Evolutionary conservation across 2,329 filamentous ascomycete species (phyloP), one percentile per base, ranked within the genome.

Genomic region (Sclerotinia trifoliorum): DNA sequence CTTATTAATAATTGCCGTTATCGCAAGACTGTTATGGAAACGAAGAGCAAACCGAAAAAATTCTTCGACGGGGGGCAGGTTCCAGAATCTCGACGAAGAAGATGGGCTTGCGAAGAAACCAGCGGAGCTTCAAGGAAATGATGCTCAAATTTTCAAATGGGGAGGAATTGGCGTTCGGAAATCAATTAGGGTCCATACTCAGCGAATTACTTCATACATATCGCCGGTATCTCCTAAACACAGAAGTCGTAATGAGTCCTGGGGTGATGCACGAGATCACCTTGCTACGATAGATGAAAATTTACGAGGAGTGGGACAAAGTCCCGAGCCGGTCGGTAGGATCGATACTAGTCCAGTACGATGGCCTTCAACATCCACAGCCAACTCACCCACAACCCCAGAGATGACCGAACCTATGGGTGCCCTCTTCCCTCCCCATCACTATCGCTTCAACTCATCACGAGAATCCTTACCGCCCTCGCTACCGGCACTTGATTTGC

Each of bases 41-140:
- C 24, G 54, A 46, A 66, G 55, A 60, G 19, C 39, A 11, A 60
- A 6, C 6, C 24, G 17, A 29, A 26, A 42, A 32, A 44, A 4
- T 15, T 48, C 32, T 48, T 26, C 26, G 1, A 48, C 11, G 26
- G n/a, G 17, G 24, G 63, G 56, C 21, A 54, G 49, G n/a, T 66
- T 68, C 35, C 54, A 29, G 17, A 68, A 66, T 19, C 63, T 68
- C 13, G 67, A 66, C 10, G 62, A 48, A 26, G 48, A 56, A n/a
- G 55, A 48, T 32, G 44, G 26, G 11, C 24, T 29, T 11, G 24
- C 46, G 8, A 49, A 60, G 24, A 61, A 60, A 3, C 29, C 60
- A 35, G 29, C 26, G 24, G 67, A 66, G 29, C 55, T 61, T 32
- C 52, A 61, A 66, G 67, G 62, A 24, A 56, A 66, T 11, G 39